These are phyloP conservation scores for Allomyces arbusculus DNA, from an alignment of 192 early-diverging fungal species.

Conservation along the genomic window DNA sequence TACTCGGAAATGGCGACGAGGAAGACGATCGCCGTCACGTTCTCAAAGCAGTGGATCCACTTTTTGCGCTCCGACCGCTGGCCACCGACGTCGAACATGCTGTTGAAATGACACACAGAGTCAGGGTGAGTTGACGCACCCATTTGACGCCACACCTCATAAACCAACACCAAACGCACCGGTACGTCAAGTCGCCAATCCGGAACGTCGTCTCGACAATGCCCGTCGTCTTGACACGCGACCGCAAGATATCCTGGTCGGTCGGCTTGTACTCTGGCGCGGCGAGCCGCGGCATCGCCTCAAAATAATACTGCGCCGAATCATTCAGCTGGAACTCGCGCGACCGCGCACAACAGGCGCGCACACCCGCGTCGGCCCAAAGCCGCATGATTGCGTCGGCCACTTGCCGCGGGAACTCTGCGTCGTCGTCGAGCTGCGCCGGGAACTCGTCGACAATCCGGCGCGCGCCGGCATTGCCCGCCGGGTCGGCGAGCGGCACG, in stretches of 20 bases:
- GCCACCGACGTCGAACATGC: constrained; percentile 93
- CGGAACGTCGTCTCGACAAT: constrained; percentile 88
- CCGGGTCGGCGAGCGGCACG: constrained; percentile 43
- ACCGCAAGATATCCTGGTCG: constrained; percentile 91
- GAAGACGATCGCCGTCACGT: constrained; percentile 87
- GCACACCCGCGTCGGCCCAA: constrained; percentile 72
- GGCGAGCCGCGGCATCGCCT: constrained; percentile 74
- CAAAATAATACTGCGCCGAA: constrained; percentile 93
- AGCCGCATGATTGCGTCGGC: constrained; percentile 59
- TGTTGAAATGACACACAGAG: no score
- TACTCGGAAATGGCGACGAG: constrained; percentile 89
- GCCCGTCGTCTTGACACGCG: constrained; percentile 90
- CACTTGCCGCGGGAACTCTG: constrained; percentile 51
- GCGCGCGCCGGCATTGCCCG: constrained; percentile 46
- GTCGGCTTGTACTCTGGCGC: constrained; percentile 61
- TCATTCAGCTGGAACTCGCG: constrained; percentile 94
- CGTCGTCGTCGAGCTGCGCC: constrained; percentile 77
- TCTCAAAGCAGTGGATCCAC: constrained; percentile 98
- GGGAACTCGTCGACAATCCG: constrained; percentile 58
- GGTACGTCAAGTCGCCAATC: constrained; percentile 78
- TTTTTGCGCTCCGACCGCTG: constrained; percentile 97
- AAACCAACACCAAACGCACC: constrained; percentile 9
- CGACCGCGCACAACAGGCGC: constrained; percentile 55
- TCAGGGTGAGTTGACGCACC: neutral
- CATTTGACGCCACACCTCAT: neutral